phyloP scores from a whole-genome alignment of 305 asterid species.

The Fraxinus nigra region DNA sequence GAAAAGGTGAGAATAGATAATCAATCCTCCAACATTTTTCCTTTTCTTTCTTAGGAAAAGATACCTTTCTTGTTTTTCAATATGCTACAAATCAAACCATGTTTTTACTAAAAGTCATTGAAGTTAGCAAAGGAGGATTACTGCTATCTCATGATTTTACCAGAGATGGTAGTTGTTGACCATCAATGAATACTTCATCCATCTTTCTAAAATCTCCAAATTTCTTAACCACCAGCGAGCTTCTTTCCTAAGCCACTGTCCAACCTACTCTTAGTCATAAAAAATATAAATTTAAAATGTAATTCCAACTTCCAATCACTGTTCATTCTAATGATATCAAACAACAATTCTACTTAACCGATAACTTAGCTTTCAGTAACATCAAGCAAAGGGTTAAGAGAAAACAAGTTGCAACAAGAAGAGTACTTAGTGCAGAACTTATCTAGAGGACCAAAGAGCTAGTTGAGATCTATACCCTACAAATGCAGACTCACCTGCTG shows the following conservation, averaged over 20 bases:
- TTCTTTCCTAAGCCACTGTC: background rate
- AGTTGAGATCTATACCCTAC: background rate
- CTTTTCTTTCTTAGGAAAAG: background rate
- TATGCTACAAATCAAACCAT: background rate
- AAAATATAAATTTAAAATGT: background rate
- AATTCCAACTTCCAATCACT: background rate
- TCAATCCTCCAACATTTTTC: background rate
- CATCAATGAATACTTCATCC: background rate
- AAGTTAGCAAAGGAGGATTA: background rate
- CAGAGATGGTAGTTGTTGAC: background rate
- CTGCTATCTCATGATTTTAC: background rate
- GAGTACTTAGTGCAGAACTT: background rate
- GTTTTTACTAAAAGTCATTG: background rate
- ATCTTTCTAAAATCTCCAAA: background rate
- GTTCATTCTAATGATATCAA: background rate
- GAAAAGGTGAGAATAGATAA: background rate
- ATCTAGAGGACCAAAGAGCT: background rate
- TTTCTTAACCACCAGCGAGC: constrained; percentile 7
- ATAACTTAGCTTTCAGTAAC: background rate
- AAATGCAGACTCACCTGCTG: constrained; percentile 57
- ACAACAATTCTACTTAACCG: background rate
- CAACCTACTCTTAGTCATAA: background rate
- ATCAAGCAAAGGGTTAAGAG: constrained; percentile 4
- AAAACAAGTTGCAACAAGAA: background rate
- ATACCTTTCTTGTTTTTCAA: background rate